Base-by-base conservation (phyloP, 257 asterid genomes). In the Solanum boliviense region DNA sequence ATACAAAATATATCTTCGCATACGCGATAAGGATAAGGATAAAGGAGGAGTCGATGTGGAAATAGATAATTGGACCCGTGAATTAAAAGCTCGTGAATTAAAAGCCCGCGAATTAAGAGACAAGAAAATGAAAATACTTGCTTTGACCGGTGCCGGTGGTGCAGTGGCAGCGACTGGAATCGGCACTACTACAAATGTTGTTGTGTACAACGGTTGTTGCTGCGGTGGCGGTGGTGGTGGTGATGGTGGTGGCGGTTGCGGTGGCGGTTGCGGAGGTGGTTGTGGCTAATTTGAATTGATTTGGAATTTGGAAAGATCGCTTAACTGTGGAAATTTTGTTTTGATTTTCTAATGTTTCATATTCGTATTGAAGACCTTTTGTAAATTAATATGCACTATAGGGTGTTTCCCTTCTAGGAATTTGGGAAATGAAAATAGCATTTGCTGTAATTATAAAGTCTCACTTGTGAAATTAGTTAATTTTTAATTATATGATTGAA, bases 251-350 rank as follows among this genome's bases (percentile, higher is more conserved):
- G 15, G 31, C 4, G 25, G 71, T 2, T 5, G 71, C 9, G 31
- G 71, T 4, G 71, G 11, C 10, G 44, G 71, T 65, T 65, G 71
- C 1, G 32, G 32, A 9, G 72, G 72, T 65, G 31, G 72, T n/a
- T n/a, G 72, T 65, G 72, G 72, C 3, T 62, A 62, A 62, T 9
- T 23, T 23, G 31, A 62, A 62, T 62, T 9, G 13, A 21, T 62
- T 62, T 62, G 70, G 2, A 9, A 62, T 62, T 62, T 62, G 0
- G 0, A 62, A 9, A 62, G 2, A 9, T n/a, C 13, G 2, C 71
- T 3, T 6, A 20, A 21, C 0, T 3, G 27, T 58, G 5, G 3
- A 20, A 1, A 7, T 1, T 21, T 21, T 58, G 0, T 20, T 58
- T 58, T 58, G 13, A 58, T 58, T 4, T 58, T 58, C 2, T 58